phyloP scores from a whole-genome alignment of 805 yeast genomes.

The Jamesozyma hellenica region DNA sequence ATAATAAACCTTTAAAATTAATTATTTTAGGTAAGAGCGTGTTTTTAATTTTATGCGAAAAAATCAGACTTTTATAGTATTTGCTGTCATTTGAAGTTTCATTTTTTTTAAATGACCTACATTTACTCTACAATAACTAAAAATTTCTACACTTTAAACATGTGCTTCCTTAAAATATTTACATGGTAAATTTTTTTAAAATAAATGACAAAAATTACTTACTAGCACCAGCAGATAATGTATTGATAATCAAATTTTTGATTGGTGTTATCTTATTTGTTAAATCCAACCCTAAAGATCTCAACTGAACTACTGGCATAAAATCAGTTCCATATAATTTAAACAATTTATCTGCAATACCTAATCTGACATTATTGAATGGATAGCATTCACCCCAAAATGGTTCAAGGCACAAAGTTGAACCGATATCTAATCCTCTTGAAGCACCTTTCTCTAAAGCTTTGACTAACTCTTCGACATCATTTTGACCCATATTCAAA shows the following conservation, averaged over 20 bases:
- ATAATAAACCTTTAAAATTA: too few species aligned
- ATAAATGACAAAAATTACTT: not conserved
- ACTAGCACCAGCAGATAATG: slow-evolving; percentile 32
- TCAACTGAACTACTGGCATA: slow-evolving; percentile 60
- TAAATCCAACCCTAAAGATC: slow-evolving; percentile 67
- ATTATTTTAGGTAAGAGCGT: too few species aligned
- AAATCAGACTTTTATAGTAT: too few species aligned
- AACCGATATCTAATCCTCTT: slow-evolving; percentile 85
- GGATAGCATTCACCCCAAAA: slow-evolving; percentile 80
- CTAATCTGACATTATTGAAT: slow-evolving; percentile 67
- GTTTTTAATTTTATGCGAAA: too few species aligned
- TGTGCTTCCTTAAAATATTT: not conserved
- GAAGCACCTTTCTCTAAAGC: slow-evolving; percentile 61
- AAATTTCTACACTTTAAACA: too few species aligned
- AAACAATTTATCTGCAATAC: slow-evolving; percentile 85
- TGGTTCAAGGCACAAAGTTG: slow-evolving; percentile 69
- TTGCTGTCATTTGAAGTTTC: too few species aligned
- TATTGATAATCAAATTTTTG: slow-evolving; percentile 59
- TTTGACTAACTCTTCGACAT: slow-evolving; percentile 59
- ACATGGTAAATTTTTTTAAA: not conserved
- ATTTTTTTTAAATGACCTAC: too few species aligned
- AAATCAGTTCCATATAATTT: slow-evolving; percentile 70
- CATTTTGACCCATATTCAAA: slow-evolving; percentile 93
- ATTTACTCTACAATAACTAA: too few species aligned
- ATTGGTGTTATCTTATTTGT: slow-evolving; percentile 54